Percentiles rank a stretch among this genome's conserved stretches.
phyloP scores from a whole-genome alignment of 148 eudicot genomes.

The Camellia sinensis region DNA sequence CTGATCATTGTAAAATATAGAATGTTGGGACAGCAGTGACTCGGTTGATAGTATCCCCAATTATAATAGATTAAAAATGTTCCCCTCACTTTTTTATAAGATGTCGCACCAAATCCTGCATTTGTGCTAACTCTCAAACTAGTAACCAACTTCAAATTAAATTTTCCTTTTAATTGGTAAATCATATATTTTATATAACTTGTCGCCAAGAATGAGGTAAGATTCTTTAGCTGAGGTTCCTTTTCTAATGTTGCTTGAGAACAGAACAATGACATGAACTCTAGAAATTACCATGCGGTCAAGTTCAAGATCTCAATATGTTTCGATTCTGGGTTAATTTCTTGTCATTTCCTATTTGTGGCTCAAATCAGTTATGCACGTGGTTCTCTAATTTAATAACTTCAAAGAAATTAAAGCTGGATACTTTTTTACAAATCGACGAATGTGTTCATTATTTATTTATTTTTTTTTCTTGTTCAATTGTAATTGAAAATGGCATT shows the following conservation, averaged over 20 bases:
- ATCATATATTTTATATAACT: background rate
- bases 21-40: background rate
- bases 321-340: too few relatives aligned
- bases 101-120: background rate
- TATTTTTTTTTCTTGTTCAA: too few relatives aligned
- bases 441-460: too few relatives aligned
- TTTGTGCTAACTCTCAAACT: background rate
- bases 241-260: background rate
- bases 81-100: background rate
- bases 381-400: too few relatives aligned
- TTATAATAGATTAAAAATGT: background rate
- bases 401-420: too few relatives aligned
- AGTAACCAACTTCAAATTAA: background rate
- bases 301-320: too few relatives aligned
- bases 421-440: too few relatives aligned
- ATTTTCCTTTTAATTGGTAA: background rate
- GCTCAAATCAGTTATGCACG: too few relatives aligned
- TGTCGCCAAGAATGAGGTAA: background rate
- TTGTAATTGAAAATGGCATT: too few relatives aligned
- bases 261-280: too few relatives aligned
- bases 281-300: too few relatives aligned
- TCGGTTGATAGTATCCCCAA: background rate
- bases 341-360: too few relatives aligned
- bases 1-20: background rate
- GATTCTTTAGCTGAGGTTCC: background rate